Evolutionary conservation across 2,329 filamentous ascomycete genomes (phyloP).

Genomic region (Aspergillus ruber): DNA sequence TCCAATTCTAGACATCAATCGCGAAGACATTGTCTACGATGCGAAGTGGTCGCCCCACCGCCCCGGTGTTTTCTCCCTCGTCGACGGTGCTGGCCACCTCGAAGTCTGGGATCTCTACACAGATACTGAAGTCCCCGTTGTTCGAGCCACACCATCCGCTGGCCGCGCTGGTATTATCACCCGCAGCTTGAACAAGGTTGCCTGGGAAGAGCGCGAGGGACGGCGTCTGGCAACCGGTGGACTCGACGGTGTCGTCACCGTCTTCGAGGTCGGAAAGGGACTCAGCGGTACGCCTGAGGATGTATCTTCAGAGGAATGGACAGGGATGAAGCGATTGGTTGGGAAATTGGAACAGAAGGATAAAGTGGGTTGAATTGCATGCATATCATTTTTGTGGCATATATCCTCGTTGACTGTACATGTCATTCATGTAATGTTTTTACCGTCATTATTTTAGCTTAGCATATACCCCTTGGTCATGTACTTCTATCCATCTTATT

Average conservation of each 20-base stretch:
- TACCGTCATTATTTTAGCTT: constrained; percentile 6
- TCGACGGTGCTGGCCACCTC: constrained; percentile 84
- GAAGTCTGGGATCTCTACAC: constrained; percentile 94
- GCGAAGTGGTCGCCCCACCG: constrained; percentile 91
- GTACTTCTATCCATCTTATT: not conserved
- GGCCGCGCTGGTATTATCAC: constrained; percentile 61
- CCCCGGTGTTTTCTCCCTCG: constrained; percentile 87
- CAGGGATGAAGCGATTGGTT: constrained; percentile 82
- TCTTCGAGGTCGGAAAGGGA: constrained; percentile 78
- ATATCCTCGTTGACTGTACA: no score
- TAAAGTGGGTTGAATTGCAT: constrained; percentile 21
- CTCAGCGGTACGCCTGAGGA: constrained; percentile 76
- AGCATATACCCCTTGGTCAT: constrained; percentile 21
- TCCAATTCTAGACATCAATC: constrained; percentile 81
- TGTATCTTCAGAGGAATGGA: constrained; percentile 83
- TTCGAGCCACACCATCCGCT: constrained; percentile 65
- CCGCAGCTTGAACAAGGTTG: constrained; percentile 85
- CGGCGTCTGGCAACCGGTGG: constrained; percentile 83
- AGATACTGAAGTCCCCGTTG: constrained; percentile 86
- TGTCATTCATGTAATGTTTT: no score
- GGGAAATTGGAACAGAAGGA: constrained; percentile 60
- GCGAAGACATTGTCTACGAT: constrained; percentile 96
- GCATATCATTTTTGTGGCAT: constrained; percentile 1
- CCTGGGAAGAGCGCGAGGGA: constrained; percentile 88
- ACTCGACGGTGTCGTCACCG: constrained; percentile 79